Evolutionary conservation across 2,329 filamentous ascomycete species (phyloP).

Genomic region (Xylogone sp.): DNA sequence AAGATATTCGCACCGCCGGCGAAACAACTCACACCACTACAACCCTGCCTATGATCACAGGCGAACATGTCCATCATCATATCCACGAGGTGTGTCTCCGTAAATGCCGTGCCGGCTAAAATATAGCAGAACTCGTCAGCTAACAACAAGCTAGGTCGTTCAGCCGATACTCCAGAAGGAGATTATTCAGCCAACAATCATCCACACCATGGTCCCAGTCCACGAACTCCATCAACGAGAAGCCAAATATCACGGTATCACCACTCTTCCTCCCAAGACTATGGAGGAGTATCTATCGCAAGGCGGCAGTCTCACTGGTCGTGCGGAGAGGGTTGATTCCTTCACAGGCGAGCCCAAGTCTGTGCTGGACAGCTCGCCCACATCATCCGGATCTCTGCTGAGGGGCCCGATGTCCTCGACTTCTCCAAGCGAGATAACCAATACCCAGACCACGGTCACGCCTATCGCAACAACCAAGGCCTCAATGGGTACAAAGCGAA

Average conservation of each 20-base stretch:
- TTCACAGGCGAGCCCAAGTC: conserved; percentile 59
- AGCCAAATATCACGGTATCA: conserved; percentile 61
- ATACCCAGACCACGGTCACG: no score
- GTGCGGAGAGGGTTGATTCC: conserved; percentile 52
- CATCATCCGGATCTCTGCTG: no score
- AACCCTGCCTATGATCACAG: conserved; percentile 45
- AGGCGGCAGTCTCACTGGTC: conserved; percentile 50
- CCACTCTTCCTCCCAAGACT: conserved; percentile 59
- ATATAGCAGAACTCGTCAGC: not conserved
- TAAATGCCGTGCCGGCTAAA: not conserved
- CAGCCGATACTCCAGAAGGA: conserved; percentile 71
- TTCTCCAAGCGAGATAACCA: no score
- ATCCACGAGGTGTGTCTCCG: conserved; percentile 17
- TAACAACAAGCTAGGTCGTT: conserved; percentile 36
- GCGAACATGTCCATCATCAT: conserved; percentile 61
- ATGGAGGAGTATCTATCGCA: conserved; percentile 58
- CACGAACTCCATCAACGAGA: conserved; percentile 69
- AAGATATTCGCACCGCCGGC: conserved; percentile 42
- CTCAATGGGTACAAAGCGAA: no score
- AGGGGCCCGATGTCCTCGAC: no score
- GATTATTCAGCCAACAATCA: conserved; percentile 60
- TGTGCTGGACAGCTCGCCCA: conserved; percentile 30
- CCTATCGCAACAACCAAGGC: no score
- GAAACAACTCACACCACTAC: conserved; percentile 45
- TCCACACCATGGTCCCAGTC: conserved; percentile 69